These are phyloP conservation scores for Aspergillus oerlinghausenensis DNA, from an alignment of 2,329 filamentous ascomycete species.

Conservation along the genomic window DNA sequence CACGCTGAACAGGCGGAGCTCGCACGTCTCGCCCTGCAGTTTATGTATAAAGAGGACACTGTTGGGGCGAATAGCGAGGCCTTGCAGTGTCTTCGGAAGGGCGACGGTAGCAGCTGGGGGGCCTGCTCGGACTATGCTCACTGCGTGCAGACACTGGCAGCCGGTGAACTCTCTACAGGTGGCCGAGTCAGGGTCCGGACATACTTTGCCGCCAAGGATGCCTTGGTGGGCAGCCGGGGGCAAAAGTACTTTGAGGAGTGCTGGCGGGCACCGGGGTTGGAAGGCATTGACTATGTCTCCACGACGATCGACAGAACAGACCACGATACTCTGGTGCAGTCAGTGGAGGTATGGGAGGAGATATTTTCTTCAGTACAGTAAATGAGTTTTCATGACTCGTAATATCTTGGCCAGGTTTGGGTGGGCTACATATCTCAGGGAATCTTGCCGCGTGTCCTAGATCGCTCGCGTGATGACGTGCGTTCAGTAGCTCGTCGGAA, in stretches of 20 bases:
- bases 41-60: slow-evolving; percentile 27
- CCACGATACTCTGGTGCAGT: slow-evolving; percentile 34
- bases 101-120: slow-evolving; percentile 27
- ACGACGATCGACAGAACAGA: slow-evolving; percentile 28
- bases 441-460: not conserved
- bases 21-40: slow-evolving; percentile 6
- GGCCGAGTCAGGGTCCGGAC: slow-evolving; percentile 24
- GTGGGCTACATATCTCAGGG: too few relatives aligned
- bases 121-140: slow-evolving; percentile 32
- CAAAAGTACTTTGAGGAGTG: slow-evolving; percentile 41
- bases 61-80: slow-evolving; percentile 38
- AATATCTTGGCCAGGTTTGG: not conserved
- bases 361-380: slow-evolving; percentile 2
- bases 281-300: slow-evolving; percentile 18
- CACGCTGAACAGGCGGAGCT: slow-evolving; percentile 14
- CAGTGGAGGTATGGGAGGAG: slow-evolving; percentile 14
- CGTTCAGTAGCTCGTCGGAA: too few relatives aligned
- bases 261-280: slow-evolving; percentile 26
- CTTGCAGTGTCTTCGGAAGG: slow-evolving; percentile 34
- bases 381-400: not conserved
- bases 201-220: slow-evolving; percentile 38
- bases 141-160: slow-evolving; percentile 15
- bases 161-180: not conserved
- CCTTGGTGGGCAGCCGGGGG: slow-evolving; percentile 41
- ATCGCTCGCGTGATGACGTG: too few relatives aligned